Percentiles rank a stretch among this genome's conserved stretches.
Evolutionary conservation across 225 moss, liverwort and hornwort genomes (phyloP).

Genomic region (Ulota crispa): DNA sequence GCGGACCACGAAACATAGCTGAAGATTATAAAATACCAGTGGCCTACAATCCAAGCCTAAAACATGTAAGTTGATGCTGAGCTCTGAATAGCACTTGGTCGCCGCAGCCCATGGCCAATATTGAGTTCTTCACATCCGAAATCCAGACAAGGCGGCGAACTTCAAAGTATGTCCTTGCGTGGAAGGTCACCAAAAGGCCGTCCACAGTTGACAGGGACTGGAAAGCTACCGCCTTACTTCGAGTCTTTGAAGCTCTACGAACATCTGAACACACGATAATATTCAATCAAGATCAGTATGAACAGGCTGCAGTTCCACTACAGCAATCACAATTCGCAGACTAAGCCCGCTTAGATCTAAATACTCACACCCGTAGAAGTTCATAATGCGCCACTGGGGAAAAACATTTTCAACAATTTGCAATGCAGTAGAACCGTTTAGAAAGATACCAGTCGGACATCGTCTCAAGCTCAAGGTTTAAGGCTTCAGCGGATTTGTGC

Average conservation of each 20-base stretch:
- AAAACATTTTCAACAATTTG: background rate
- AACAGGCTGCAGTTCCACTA: background rate
- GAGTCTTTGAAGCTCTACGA: constrained; percentile 11
- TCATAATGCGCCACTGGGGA: background rate
- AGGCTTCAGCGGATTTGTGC: background rate
- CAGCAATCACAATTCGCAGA: background rate
- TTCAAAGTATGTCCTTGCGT: background rate
- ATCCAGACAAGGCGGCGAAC: background rate
- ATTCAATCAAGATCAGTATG: background rate
- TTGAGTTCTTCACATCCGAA: background rate
- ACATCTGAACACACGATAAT: background rate
- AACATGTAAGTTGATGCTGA: constrained; percentile 1
- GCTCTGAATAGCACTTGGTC: background rate
- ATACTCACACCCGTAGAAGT: constrained; percentile 16
- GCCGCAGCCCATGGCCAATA: constrained; percentile 15
- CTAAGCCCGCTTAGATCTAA: constrained; percentile 12
- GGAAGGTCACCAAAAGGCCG: background rate
- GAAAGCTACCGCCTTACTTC: background rate
- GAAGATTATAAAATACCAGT: background rate
- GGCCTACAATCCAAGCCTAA: background rate
- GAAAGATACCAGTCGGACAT: background rate
- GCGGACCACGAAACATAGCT: background rate
- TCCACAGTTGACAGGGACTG: constrained; percentile 5
- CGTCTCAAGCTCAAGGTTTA: constrained; percentile 18
- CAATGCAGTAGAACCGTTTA: background rate